Conservation (phyloP, 2,329 filamentous ascomycete species). For the Coniochaeta sp. region DNA sequence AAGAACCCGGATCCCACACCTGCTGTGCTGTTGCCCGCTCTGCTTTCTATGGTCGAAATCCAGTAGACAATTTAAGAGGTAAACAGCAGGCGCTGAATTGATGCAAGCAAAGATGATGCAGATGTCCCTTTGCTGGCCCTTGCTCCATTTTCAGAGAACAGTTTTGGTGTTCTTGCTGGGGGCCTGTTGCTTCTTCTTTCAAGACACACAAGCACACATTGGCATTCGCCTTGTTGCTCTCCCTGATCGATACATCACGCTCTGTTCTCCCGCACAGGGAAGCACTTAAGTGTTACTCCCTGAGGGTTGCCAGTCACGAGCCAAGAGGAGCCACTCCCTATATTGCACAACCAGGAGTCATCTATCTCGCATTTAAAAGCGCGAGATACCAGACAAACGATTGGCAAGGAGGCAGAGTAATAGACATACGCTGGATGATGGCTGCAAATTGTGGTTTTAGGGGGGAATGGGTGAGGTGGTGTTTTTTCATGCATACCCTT, state of each 20-base stretch:
- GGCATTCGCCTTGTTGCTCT: constrained; percentile 3
- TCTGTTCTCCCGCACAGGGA: not conserved
- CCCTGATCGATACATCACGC: not conserved
- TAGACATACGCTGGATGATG: constrained; percentile 12
- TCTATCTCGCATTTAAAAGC: constrained; percentile 5
- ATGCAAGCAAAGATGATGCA: constrained; percentile 1
- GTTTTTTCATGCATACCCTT: constrained; percentile 16
- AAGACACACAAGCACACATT: not conserved
- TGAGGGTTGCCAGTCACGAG: not conserved
- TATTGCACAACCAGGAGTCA: not conserved
- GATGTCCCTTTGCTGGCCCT: not conserved
- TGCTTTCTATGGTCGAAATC: constrained; percentile 1
- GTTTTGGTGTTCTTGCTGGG: not conserved
- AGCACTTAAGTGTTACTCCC: constrained; percentile 1
- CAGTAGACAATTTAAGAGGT: not conserved
- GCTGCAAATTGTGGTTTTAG: constrained; percentile 5
- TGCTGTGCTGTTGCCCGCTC: constrained; percentile 1
- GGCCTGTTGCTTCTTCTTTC: not conserved
- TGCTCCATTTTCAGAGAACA: not conserved
- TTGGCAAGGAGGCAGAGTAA: constrained; percentile 10
- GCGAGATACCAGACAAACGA: constrained; percentile 11
- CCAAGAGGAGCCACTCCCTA: not conserved
- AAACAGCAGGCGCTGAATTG: not conserved
- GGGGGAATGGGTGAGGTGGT: constrained; percentile 10
- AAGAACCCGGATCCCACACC: not conserved